Evolutionary conservation across 2,329 filamentous ascomycete genomes (phyloP).

Genomic region (Trichoderma brevicompactum): DNA sequence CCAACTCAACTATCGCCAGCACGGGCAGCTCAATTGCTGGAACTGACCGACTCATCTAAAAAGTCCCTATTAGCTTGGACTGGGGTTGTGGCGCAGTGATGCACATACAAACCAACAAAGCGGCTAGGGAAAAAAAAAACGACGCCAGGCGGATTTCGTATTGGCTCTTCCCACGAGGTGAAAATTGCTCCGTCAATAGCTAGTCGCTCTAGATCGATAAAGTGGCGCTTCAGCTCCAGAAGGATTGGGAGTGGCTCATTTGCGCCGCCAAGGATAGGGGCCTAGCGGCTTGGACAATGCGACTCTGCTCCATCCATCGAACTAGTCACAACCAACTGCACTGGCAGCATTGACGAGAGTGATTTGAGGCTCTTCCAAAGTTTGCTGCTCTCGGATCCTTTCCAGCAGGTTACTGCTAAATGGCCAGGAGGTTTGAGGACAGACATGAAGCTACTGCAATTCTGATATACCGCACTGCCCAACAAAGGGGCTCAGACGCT

Average conservation of each 20-base stretch:
- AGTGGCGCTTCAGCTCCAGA: slow-evolving; percentile 22
- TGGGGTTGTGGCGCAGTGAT: slow-evolving; percentile 18
- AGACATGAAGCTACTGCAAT: background rate
- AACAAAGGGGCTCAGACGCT: background rate
- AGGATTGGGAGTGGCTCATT: slow-evolving; percentile 9
- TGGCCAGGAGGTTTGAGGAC: background rate
- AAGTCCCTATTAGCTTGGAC: background rate
- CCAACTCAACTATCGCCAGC: background rate
- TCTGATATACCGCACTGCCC: background rate
- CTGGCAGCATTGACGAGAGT: background rate
- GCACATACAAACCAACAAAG: background rate
- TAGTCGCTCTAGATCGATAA: slow-evolving; percentile 6
- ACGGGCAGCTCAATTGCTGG: background rate
- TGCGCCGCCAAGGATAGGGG: slow-evolving; percentile 1
- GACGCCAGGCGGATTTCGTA: background rate
- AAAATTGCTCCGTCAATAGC: background rate
- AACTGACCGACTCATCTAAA: slow-evolving; percentile 5
- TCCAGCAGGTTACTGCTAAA: background rate
- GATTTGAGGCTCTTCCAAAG: background rate
- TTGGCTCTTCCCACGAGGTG: slow-evolving; percentile 7
- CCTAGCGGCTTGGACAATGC: background rate
- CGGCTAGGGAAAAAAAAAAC: background rate
- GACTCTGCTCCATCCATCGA: background rate
- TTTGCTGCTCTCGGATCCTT: background rate
- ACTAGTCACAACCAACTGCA: background rate